Evolutionary conservation across 75 land plant species (phyloP).

Genomic region (Picea sitchensis): DNA sequence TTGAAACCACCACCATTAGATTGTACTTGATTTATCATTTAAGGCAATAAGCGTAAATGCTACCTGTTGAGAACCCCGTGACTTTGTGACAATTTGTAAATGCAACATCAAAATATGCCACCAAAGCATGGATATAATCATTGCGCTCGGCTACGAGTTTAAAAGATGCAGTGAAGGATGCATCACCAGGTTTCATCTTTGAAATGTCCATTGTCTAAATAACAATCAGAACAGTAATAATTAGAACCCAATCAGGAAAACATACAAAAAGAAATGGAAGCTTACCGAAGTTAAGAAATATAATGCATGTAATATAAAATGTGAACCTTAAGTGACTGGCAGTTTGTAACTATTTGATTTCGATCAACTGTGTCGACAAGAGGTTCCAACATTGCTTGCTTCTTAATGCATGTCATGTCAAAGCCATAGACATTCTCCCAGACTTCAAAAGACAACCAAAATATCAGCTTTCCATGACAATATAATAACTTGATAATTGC

Average conservation of each 20-base stretch:
- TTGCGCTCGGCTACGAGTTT: slow-evolving; percentile 88
- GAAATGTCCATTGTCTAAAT: slow-evolving; percentile 94
- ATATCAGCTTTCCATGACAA: not conserved
- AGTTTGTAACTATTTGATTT: slow-evolving; percentile 92
- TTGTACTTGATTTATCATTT: not conserved
- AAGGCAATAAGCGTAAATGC: not conserved
- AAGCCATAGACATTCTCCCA: slow-evolving; percentile 97
- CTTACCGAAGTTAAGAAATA: not conserved
- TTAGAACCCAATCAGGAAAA: not conserved
- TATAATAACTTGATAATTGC: not conserved
- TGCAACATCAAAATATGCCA: slow-evolving; percentile 95
- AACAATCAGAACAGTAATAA: slow-evolving; percentile 11
- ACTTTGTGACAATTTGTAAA: slow-evolving; percentile 96
- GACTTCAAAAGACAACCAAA: slow-evolving; percentile 38
- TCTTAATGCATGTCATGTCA: slow-evolving; percentile 97
- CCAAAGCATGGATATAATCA: slow-evolving; percentile 96
- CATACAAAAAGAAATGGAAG: not conserved
- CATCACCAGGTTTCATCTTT: slow-evolving; percentile 93
- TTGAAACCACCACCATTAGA: not conserved
- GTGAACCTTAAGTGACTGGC: slow-evolving; percentile 77
- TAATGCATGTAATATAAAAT: not conserved
- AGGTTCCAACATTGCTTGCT: slow-evolving; percentile 94
- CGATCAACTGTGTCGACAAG: slow-evolving; percentile 94
- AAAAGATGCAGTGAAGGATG: slow-evolving; percentile 91
- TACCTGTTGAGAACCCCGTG: slow-evolving; percentile 96